Evolutionary conservation across 2,329 filamentous ascomycete genomes (phyloP).

Genomic region (Cucurbitaria berberidis): DNA sequence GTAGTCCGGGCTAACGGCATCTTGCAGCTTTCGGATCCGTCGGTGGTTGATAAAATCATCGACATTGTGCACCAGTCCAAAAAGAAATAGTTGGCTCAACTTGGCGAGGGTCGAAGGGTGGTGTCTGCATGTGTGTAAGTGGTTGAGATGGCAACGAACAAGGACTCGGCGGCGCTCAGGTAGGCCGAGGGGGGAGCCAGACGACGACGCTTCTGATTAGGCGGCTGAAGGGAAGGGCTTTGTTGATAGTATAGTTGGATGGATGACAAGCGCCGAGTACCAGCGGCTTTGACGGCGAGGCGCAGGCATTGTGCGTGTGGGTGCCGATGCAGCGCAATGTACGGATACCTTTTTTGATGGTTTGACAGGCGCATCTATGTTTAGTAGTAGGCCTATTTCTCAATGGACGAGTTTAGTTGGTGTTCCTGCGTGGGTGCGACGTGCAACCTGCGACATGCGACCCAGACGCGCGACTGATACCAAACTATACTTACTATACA

Average conservation of each 20-base stretch:
- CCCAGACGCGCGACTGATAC: not conserved
- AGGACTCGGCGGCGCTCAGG: not conserved
- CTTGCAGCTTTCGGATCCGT: slow-evolving; percentile 81
- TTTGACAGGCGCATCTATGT: slow-evolving; percentile 3
- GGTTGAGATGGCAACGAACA: slow-evolving; percentile 4
- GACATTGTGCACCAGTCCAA: slow-evolving; percentile 71
- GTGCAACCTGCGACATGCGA: not conserved
- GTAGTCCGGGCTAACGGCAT: slow-evolving; percentile 35
- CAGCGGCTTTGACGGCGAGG: slow-evolving; percentile 10
- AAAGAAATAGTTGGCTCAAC: slow-evolving; percentile 47
- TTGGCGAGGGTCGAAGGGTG: slow-evolving; percentile 1
- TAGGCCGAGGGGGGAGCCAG: slow-evolving; percentile 1
- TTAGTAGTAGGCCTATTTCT: slow-evolving; percentile 2
- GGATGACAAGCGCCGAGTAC: slow-evolving; percentile 9
- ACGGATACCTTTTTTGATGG: slow-evolving; percentile 4
- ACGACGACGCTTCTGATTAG: slow-evolving; percentile 2
- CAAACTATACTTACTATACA: too few species aligned
- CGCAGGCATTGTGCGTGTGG: slow-evolving; percentile 7
- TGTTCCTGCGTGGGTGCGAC: not conserved
- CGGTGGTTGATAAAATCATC: slow-evolving; percentile 89
- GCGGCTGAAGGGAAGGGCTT: slow-evolving; percentile 1
- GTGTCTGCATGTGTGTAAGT: slow-evolving; percentile 4
- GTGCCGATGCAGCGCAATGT: slow-evolving; percentile 8
- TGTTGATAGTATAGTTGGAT: slow-evolving; percentile 3
- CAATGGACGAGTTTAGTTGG: not conserved